Percentiles rank a stretch among this genome's conserved stretches.
These are phyloP conservation scores for Solanum acaule DNA, from an alignment of 257 asterid species.

Conservation along the genomic window DNA sequence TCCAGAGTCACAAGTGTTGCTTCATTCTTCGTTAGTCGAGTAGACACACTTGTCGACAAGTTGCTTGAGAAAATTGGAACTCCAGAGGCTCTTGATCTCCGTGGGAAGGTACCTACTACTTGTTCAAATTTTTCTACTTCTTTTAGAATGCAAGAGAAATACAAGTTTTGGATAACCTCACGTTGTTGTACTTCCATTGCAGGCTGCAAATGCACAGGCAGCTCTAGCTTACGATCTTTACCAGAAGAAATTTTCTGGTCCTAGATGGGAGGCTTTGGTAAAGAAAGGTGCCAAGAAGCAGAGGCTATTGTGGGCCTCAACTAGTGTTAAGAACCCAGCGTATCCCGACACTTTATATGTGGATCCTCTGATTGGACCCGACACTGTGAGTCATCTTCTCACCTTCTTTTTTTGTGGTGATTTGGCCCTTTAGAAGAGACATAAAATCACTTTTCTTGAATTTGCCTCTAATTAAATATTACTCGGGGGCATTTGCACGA, in stretches of 20 bases:
- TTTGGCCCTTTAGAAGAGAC: background rate
- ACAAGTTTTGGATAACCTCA: background rate
- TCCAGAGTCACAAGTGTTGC: conserved; percentile 96
- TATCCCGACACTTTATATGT: conserved; percentile 93
- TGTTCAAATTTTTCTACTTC: background rate
- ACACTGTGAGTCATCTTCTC: conserved; percentile 64
- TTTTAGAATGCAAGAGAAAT: background rate
- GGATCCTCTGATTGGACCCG: conserved; percentile 99
- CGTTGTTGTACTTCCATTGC: background rate
- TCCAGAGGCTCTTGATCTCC: conserved; percentile 88
- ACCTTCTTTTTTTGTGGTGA: conserved; percentile 4
- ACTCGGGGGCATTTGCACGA: background rate
- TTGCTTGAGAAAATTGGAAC: conserved; percentile 94
- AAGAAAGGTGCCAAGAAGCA: conserved; percentile 99
- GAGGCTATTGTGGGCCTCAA: conserved; percentile 98
- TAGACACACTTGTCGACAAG: conserved; percentile 92
- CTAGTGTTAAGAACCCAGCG: conserved; percentile 98
- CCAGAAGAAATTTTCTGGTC: conserved; percentile 95
- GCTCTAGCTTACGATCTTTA: conserved; percentile 86
- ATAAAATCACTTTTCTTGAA: background rate
- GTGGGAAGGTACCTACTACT: conserved; percentile 70
- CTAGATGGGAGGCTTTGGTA: conserved; percentile 97
- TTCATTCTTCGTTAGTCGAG: conserved; percentile 96
- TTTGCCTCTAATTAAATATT: background rate
- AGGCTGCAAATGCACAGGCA: conserved; percentile 99